A percentile compares a stretch with the other conserved stretches of the same genome.
phyloP scores from a whole-genome alignment of 805 yeast genomes.

The Metschnikowia lachancei region DNA sequence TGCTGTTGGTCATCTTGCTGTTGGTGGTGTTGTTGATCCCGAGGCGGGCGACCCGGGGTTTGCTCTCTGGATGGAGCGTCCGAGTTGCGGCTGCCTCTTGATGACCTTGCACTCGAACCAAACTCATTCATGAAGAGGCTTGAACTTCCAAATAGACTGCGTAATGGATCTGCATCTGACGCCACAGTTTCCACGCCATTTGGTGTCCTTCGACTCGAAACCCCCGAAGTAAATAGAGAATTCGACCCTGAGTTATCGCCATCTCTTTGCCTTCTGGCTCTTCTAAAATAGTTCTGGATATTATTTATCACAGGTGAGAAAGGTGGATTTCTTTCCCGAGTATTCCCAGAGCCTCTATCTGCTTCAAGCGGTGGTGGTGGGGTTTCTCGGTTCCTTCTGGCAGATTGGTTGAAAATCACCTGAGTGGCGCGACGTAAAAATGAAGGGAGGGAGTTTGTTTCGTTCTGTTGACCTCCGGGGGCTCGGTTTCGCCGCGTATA shows the following conservation, averaged over 20 bases:
- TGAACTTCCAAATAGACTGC: slow-evolving; percentile 3
- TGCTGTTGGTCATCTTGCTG: not conserved
- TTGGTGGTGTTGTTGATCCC: not conserved
- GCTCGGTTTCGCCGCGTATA: not conserved
- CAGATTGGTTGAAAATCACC: slow-evolving; percentile 11
- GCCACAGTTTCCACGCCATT: slow-evolving; percentile 42
- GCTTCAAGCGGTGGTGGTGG: slow-evolving; percentile 15
- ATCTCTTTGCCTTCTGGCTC: slow-evolving; percentile 11
- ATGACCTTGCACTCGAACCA: not conserved
- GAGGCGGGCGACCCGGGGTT: not conserved
- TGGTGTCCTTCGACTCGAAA: slow-evolving; percentile 46
- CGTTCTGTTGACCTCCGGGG: not conserved
- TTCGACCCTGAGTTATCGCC: slow-evolving; percentile 7
- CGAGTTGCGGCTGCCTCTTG: not conserved
- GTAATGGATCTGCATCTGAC: slow-evolving; percentile 12
- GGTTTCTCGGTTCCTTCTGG: slow-evolving; percentile 8
- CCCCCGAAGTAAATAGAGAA: slow-evolving; percentile 45
- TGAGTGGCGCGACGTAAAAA: slow-evolving; percentile 16
- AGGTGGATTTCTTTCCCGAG: slow-evolving; percentile 13
- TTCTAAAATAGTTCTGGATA: slow-evolving; percentile 15
- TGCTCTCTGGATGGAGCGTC: not conserved
- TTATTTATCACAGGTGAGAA: slow-evolving; percentile 18
- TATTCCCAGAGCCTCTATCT: not conserved
- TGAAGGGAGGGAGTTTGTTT: slow-evolving; percentile 1
- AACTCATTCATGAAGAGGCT: not conserved